A percentile compares a stretch with the other conserved stretches of the same genome.
Conservation (phyloP, 768 basidiomycete species). For the Calocybe indica region DNA sequence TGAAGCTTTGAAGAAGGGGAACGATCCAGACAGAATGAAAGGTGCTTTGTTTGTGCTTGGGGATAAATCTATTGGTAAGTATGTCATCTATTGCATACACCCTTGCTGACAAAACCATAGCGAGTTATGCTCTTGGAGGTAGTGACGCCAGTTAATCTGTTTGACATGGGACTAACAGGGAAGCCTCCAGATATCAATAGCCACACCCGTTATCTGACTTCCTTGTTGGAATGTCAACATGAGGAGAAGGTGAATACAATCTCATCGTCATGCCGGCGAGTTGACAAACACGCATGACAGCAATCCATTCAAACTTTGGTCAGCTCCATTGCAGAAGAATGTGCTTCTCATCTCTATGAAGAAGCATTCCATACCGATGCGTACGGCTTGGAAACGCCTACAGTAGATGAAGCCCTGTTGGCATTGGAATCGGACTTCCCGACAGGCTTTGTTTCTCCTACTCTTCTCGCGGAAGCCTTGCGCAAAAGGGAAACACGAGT, state of each 20-base stretch:
- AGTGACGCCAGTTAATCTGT: conserved; percentile 12
- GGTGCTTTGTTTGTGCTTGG: conserved; percentile 82
- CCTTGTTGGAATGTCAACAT: conserved; percentile 71
- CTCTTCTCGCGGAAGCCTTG: conserved; percentile 37
- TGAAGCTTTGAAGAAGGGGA: conserved; percentile 60
- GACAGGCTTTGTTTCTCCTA: conserved; percentile 30
- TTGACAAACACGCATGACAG: conserved; percentile 24
- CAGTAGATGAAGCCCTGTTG: conserved; percentile 40
- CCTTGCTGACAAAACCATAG: conserved; percentile 24
- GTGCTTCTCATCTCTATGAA: conserved; percentile 52
- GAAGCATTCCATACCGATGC: conserved; percentile 60
- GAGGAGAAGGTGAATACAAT: conserved; percentile 66
- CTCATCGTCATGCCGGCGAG: not conserved
- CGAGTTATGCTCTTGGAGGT: conserved; percentile 67
- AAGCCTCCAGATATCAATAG: conserved; percentile 21
- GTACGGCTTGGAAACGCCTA: conserved; percentile 43
- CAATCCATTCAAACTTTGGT: conserved; percentile 75
- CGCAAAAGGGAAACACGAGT: conserved; percentile 36
- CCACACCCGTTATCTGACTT: conserved; percentile 51
- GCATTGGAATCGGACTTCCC: conserved; percentile 49
- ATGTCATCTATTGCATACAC: conserved; percentile 1
- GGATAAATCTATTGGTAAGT: conserved; percentile 63
- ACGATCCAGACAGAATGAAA: conserved; percentile 92
- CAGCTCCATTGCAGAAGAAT: conserved; percentile 55
- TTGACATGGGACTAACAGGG: not conserved